These are phyloP conservation scores for Pleurotus pulmonarius DNA, from an alignment of 768 basidiomycete genomes.

Conservation along the genomic window DNA sequence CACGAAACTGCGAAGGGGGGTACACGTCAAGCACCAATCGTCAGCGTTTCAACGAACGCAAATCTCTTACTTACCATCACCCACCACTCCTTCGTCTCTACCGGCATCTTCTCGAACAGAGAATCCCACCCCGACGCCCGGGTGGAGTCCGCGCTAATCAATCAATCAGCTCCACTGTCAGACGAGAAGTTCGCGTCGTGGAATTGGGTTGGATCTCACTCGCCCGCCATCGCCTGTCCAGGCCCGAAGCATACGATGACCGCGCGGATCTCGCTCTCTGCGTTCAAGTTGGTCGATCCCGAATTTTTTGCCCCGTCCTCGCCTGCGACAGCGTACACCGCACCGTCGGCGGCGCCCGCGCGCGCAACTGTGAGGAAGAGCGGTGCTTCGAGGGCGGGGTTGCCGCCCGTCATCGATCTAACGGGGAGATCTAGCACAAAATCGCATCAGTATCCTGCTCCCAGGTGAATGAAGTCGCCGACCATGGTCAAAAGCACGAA, in stretches of 20 bases:
- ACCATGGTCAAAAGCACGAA: neutral
- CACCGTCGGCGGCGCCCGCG: neutral
- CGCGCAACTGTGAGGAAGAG: neutral
- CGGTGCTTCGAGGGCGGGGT: neutral
- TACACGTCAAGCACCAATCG: too few species aligned
- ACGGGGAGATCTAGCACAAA: neutral
- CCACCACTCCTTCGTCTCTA: neutral
- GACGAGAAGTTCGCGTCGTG: too few species aligned
- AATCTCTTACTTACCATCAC: neutral
- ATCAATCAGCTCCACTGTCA: too few species aligned
- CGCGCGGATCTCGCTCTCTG: neutral
- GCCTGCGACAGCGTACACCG: too few species aligned
- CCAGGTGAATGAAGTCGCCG: neutral
- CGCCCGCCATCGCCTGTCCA: neutral
- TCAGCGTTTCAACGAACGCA: too few species aligned
- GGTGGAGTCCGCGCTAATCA: neutral
- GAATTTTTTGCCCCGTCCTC: too few species aligned
- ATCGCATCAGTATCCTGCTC: neutral
- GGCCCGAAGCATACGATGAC: neutral
- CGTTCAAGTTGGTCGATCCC: too few species aligned
- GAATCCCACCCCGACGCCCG: neutral
- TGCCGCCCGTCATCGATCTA: neutral
- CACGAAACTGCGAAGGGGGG: neutral
- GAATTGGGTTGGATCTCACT: neutral
- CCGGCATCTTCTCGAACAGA: neutral